phyloP scores from a whole-genome alignment of 2,329 filamentous ascomycete genomes.

The Alternaria triticimaculans region DNA sequence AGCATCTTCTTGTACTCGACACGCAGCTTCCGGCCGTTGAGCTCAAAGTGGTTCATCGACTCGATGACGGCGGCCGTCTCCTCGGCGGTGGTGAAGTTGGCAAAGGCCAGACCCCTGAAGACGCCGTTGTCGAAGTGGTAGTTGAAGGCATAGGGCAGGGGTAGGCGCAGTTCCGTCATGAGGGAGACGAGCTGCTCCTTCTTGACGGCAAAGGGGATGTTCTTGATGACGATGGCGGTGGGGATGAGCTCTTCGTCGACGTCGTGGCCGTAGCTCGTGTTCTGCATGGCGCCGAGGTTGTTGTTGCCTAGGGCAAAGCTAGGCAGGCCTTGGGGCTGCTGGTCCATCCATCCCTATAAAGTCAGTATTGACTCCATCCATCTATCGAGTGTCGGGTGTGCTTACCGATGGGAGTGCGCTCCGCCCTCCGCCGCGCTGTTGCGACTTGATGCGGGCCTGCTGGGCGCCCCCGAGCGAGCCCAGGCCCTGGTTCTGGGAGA shows the following conservation, averaged over 20 bases:
- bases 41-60: conserved; percentile 91
- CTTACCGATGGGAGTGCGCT: conserved; percentile 76
- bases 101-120: conserved; percentile 93
- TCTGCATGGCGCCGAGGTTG: conserved; percentile 42
- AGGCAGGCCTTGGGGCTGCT: conserved; percentile 50
- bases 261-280: conserved; percentile 56
- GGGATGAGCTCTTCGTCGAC: conserved; percentile 90
- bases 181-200: conserved; percentile 92
- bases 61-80: conserved; percentile 94
- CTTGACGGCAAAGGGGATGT: conserved; percentile 97
- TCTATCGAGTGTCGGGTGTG: conserved; percentile 28
- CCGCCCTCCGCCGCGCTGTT: conserved; percentile 56
- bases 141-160: conserved; percentile 97
- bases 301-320: conserved; percentile 50
- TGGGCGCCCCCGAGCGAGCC: conserved; percentile 62
- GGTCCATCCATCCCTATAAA: conserved; percentile 68
- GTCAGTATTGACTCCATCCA: conserved; percentile 4
- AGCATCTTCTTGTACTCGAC: conserved; percentile 99
- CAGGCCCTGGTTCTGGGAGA: conserved; percentile 70
- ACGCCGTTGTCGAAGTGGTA: conserved; percentile 99
- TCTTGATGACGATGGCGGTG: conserved; percentile 98
- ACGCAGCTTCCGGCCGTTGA: conserved; percentile 90
- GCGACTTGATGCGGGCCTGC: conserved; percentile 63
- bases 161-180: conserved; percentile 93
- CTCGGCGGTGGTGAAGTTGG: conserved; percentile 95